Conservation (phyloP, 371 early-diverging fungal genomes). For the Zopfochytrium polystomum region DNA sequence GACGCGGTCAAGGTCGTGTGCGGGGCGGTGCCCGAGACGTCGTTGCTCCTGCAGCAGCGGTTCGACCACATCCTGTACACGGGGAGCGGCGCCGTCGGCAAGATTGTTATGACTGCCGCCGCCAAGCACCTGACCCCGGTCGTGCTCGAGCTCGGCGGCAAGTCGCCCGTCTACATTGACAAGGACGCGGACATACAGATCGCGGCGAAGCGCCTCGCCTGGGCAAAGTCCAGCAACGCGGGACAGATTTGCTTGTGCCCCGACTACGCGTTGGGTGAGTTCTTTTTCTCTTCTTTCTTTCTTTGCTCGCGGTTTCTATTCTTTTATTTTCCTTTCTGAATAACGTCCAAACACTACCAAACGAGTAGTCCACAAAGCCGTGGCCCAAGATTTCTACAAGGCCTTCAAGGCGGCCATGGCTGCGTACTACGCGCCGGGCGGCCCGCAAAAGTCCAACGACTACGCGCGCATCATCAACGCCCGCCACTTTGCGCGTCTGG, state of each 20-base stretch:
- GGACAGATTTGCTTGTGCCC: slow-evolving; percentile 66
- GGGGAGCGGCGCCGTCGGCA: slow-evolving; percentile 74
- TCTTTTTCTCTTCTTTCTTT: not conserved
- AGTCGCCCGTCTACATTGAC: slow-evolving; percentile 75
- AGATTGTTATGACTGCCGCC: slow-evolving; percentile 69
- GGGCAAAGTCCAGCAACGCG: slow-evolving; percentile 77
- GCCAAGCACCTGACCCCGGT: too few species aligned
- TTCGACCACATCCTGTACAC: slow-evolving; percentile 90
- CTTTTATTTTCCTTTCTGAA: slow-evolving; percentile 74
- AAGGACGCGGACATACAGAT: slow-evolving; percentile 56
- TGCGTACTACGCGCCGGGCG: slow-evolving; percentile 41
- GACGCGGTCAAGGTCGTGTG: slow-evolving; percentile 65
- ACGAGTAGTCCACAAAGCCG: slow-evolving; percentile 56
- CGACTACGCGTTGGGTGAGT: too few species aligned
- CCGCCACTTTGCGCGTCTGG: slow-evolving; percentile 71
- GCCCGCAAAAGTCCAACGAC: slow-evolving; percentile 34
- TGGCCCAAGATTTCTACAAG: slow-evolving; percentile 51
- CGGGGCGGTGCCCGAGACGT: slow-evolving; percentile 77
- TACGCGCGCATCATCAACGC: slow-evolving; percentile 70
- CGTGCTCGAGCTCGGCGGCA: slow-evolving; percentile 93
- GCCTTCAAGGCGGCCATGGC: slow-evolving; percentile 53
- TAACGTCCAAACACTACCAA: slow-evolving; percentile 85
- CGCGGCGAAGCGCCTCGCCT: slow-evolving; percentile 73
- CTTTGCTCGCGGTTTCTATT: too few species aligned
- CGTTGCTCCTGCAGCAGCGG: slow-evolving; percentile 62